A percentile compares a stretch with the other conserved stretches of the same genome.
phyloP scores from a whole-genome alignment of 345 rosid species.

The Ceriops zippeliana region DNA sequence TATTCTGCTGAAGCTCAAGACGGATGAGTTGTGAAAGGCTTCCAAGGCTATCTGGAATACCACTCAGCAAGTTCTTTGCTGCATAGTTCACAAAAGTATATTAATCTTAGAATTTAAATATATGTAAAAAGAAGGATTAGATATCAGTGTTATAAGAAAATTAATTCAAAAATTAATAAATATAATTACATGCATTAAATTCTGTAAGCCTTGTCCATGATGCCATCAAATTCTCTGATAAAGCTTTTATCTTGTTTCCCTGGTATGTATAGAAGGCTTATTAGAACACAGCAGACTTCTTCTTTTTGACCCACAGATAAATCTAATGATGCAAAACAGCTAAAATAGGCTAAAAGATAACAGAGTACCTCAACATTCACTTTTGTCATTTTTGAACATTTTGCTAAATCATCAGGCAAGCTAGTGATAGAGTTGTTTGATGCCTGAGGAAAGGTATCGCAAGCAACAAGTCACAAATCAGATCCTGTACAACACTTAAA shows the following conservation, averaged over 20 bases:
- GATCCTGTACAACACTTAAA: too few species aligned
- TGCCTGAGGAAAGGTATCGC: conserved; percentile 44
- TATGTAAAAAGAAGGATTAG: conserved; percentile 4
- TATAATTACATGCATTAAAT: conserved; percentile 69
- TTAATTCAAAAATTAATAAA: not conserved
- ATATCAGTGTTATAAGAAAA: conserved; percentile 5
- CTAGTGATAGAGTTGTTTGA: conserved; percentile 61
- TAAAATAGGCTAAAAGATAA: not conserved
- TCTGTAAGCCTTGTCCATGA: conserved; percentile 81
- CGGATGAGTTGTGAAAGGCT: conserved; percentile 74
- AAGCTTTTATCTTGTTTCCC: conserved; percentile 74
- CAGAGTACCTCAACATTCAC: conserved; percentile 74
- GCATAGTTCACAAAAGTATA: conserved; percentile 19
- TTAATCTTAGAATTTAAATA: conserved; percentile 7
- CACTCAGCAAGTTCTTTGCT: conserved; percentile 73
- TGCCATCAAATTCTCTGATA: conserved; percentile 54
- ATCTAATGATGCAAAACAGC: conserved; percentile 10
- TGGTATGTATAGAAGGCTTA: conserved; percentile 30
- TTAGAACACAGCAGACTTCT: not conserved
- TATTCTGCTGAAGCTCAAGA: conserved; percentile 90
- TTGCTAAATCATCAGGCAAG: conserved; percentile 69
- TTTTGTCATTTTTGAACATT: conserved; percentile 68
- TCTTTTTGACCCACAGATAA: not conserved
- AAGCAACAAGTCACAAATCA: not conserved
- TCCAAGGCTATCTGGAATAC: conserved; percentile 71